A percentile compares a stretch with the other conserved stretches of the same genome.
Evolutionary conservation across 176 grass and related monocot species (phyloP).

Genomic region (Aegilops speltoides): DNA sequence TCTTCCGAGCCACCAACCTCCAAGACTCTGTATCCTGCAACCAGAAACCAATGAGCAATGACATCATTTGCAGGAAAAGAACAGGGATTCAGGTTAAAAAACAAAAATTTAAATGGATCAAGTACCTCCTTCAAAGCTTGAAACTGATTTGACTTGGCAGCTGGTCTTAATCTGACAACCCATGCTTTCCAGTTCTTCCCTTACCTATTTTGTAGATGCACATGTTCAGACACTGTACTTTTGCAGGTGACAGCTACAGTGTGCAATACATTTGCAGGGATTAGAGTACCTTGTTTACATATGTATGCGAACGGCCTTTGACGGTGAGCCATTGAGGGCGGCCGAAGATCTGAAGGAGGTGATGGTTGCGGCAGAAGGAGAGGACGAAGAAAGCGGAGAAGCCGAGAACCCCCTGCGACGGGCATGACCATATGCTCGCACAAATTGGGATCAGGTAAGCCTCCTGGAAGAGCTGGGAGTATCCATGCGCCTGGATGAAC

Average conservation of each 20-base stretch:
- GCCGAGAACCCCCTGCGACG: constrained; percentile 63
- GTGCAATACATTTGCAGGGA: background rate
- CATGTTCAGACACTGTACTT: background rate
- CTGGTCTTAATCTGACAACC: constrained; percentile 68
- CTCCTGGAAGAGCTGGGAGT: constrained; percentile 75
- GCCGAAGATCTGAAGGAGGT: constrained; percentile 90
- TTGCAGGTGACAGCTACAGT: background rate
- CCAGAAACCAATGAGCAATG: background rate
- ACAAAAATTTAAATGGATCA: background rate
- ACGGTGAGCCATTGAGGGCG: constrained; percentile 91
- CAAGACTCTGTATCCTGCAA: constrained; percentile 50
- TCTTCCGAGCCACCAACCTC: constrained; percentile 49
- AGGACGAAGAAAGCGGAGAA: constrained; percentile 94
- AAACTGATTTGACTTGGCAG: constrained; percentile 57
- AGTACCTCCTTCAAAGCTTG: constrained; percentile 51
- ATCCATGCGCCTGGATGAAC: constrained; percentile 69
- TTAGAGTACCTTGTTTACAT: constrained; percentile 53
- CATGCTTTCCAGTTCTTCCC: constrained; percentile 68
- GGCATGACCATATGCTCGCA: constrained; percentile 84
- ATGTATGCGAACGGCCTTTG: constrained; percentile 68
- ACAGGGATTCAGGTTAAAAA: background rate
- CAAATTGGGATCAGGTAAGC: constrained; percentile 82
- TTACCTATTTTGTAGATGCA: constrained; percentile 35
- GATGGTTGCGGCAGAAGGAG: constrained; percentile 84
- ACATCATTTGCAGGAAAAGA: background rate